Base-by-base conservation (phyloP, 257 asterid genomes). In the Solanum ossicruentum region DNA sequence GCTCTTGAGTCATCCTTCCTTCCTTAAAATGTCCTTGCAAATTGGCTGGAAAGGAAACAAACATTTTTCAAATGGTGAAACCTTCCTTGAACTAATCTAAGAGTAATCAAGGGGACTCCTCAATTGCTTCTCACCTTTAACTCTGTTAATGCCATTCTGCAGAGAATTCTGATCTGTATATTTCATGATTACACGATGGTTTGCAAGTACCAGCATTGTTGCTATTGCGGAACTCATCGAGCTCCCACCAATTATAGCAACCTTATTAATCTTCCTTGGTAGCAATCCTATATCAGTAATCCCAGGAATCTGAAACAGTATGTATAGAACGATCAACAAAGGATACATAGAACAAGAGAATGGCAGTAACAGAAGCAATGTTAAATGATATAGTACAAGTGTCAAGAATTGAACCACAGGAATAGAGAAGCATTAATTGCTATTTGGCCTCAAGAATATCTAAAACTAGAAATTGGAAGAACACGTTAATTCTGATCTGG, bases 191-290 rank as follows among this genome's bases (percentile, higher is more conserved):
- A 97, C 99, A 60, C 90, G 86, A 85, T 89, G 94, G 84, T 90
- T 91, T 65, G 96, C 91, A 83, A 93, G 95, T 85, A 97, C 86
- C 88, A 97, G 86, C 2, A 94, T 95, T 45, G 98, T 97, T 28
- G 99, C 98, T 84, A 97, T 97, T 65, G 96, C 98, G 18, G 99
- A 97, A 63, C 99, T 98, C 99, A 97, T 97, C 43, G 94, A 91
- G 65, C 98, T 98, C 47, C 99, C 98, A 86, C 99, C 98, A 55
- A 97, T 94, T 85, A 97, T 90, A 58, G 96, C 99, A 77, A 97
- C 98, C 92, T 92, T 97, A 84, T 92, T 91, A 79, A 97, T 89
- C 82, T 45, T 88, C 91, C 98, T 93, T 39, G 99, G 98, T 84
- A 84, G 90, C 91, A 97, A 90, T 67, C 97, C 98, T 73, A 83